Evolutionary conservation across 257 asterid genomes (phyloP), one percentile per base, ranked within the genome.

Genomic region (Primulina tabacum): DNA sequence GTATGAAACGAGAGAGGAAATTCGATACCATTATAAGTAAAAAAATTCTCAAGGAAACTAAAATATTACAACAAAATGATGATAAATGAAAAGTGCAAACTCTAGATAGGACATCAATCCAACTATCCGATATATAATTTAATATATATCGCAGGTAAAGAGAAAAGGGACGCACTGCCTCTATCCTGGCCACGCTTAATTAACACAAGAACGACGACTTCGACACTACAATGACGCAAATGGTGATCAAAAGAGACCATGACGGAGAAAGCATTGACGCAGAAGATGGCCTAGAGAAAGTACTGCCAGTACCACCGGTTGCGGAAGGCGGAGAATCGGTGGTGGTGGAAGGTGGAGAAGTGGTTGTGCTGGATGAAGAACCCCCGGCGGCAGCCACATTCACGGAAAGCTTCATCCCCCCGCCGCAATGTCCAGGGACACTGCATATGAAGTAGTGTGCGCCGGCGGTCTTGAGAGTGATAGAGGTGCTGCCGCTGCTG

Each of bases 361-460:
- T 10, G 6, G 74, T 26, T 66, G 75, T 26, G 43, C 43, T 8
- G 17, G 52, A 40, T 2, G 52, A 2, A 40, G 52, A 10, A 40
- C 52, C 52, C 17, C 55, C 20, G 5, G 78, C 75, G 1, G 80
- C 84, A 1, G 68, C 76, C 1, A 82, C 90, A 8, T 79, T 80
- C 69, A 87, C 81, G n/a, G 85, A 29, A 1, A 89, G 82, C 81
- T 84, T 89, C 95, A 86, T 86, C 38, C 96, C 96, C 28, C 87
- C 82, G 79, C 72, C 32, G 61, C 96, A 89, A 50, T 89, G 96
- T 69, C 95, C 88, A 21, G 81, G 80, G 53, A 73, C 61, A 40
- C 84, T 78, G 71, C 96, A 89, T 12, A 88, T 83, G 82, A 73
- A 89, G 86, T 84, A 87, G 67, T 80, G 92, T 0, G 83, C 24